Evolutionary conservation across 179 eudicot species (phyloP).

Genomic region (Silene noctiflora): DNA sequence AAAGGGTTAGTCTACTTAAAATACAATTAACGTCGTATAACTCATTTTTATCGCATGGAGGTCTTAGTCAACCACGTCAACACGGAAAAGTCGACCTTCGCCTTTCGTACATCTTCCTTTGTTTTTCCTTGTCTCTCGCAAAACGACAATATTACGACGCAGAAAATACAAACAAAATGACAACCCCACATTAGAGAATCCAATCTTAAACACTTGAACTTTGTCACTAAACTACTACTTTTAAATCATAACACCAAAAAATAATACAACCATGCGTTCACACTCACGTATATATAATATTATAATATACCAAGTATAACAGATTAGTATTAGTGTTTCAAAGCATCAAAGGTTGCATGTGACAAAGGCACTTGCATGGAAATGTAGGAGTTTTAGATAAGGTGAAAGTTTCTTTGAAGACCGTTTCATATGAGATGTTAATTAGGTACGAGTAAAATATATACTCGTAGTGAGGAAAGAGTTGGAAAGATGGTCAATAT

Average conservation of each 20-base stretch:
- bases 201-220: not conserved
- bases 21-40: no score
- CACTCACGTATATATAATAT: not conserved
- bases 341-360: not conserved
- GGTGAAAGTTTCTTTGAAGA: no score
- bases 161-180: not conserved
- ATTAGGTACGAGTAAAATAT: no score
- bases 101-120: not conserved
- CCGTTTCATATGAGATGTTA: no score
- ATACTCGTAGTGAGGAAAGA: no score
- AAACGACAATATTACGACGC: not conserved
- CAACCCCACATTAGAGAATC: not conserved
- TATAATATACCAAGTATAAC: not conserved
- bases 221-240: not conserved
- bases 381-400: no score
- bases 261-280: not conserved
- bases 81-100: not conserved
- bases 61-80: constrained; percentile 5
- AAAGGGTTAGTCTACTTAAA: no score
- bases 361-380: not conserved
- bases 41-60: not conserved
- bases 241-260: not conserved
- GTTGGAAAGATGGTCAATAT: no score
- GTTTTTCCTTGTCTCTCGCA: not conserved
- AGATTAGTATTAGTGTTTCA: not conserved